Percentiles rank a stretch among this genome's conserved stretches.
Conservation (phyloP, 352 stramenopile species). For the Globisporangium lucens region DNA sequence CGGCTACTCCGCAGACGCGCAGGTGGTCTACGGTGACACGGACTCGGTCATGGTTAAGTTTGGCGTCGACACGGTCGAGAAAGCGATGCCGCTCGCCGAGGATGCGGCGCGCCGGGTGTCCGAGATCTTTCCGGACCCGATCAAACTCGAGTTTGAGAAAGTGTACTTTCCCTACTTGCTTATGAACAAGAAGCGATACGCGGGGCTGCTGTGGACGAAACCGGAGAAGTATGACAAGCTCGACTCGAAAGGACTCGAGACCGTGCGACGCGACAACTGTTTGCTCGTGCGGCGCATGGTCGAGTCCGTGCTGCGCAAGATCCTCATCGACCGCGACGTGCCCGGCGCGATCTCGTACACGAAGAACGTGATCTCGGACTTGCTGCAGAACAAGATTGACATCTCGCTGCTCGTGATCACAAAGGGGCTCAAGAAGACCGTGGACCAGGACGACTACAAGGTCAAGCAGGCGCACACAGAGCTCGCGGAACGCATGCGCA, state of each 20-base stretch:
- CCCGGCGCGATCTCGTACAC: slow-evolving; percentile 96
- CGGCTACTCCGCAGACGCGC: slow-evolving; percentile 92
- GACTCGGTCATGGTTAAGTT: slow-evolving; percentile 99
- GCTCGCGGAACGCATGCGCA: slow-evolving; percentile 97
- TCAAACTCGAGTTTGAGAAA: slow-evolving; percentile 99
- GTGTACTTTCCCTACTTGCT: slow-evolving; percentile 99
- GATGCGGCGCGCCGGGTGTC: slow-evolving; percentile 95
- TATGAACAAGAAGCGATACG: slow-evolving; percentile 99
- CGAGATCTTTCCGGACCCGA: slow-evolving; percentile 95
- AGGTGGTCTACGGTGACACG: slow-evolving; percentile 99
- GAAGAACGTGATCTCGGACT: slow-evolving; percentile 96
- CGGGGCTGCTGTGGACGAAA: slow-evolving; percentile 75
- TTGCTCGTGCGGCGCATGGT: slow-evolving; percentile 97
- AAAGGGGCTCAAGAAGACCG: slow-evolving; percentile 98
- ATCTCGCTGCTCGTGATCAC: slow-evolving; percentile 99
- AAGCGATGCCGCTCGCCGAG: slow-evolving; percentile 98
- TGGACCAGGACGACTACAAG: slow-evolving; percentile 98
- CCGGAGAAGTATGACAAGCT: slow-evolving; percentile 99
- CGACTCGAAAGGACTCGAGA: slow-evolving; percentile 98
- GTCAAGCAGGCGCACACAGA: slow-evolving; percentile 99
- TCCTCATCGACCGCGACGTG: slow-evolving; percentile 97
- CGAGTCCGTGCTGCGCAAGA: slow-evolving; percentile 97
- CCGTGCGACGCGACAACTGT: slow-evolving; percentile 99
- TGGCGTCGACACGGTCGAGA: slow-evolving; percentile 92
- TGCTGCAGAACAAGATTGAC: slow-evolving; percentile 99